Conservation (phyloP, 2,329 filamentous ascomycete species). For the Colletotrichum tofieldiae region DNA sequence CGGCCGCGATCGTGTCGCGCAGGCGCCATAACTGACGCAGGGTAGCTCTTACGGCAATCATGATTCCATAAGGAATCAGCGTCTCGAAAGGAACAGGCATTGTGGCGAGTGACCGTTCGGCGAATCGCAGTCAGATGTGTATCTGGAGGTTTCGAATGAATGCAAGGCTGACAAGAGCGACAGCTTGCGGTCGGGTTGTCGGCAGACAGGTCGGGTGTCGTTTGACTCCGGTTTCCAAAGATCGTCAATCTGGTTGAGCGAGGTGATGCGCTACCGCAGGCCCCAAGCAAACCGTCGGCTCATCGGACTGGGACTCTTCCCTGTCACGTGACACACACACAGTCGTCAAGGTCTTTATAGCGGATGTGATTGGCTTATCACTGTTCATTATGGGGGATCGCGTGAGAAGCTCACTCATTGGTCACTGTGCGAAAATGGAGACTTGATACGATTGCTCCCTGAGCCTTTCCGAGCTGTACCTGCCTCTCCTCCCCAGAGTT, state of each 20-base stretch:
- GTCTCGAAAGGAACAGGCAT: conserved; percentile 78
- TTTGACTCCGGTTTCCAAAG: conserved; percentile 7
- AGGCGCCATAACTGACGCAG: conserved; percentile 47
- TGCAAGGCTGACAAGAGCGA: conserved; percentile 10
- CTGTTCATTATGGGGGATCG: background rate
- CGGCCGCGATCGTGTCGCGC: background rate
- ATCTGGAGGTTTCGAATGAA: background rate
- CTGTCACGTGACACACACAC: background rate
- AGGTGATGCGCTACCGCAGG: conserved; percentile 2
- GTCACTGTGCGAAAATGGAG: background rate
- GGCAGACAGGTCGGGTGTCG: background rate
- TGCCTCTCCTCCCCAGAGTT: background rate
- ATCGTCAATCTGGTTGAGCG: background rate
- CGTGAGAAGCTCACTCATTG: background rate
- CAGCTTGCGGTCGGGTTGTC: conserved; percentile 5
- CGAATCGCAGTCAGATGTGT: conserved; percentile 42
- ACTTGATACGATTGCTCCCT: background rate
- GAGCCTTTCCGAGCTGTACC: background rate
- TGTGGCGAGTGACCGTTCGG: conserved; percentile 47
- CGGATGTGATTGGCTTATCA: background rate
- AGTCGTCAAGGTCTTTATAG: background rate
- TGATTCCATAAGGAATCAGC: conserved; percentile 76
- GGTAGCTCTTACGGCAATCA: conserved; percentile 65
- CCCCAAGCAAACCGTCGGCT: background rate
- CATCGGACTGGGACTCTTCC: background rate